Conservation (phyloP, 371 early-diverging fungal genomes). For the Mucor circinelloides region DNA sequence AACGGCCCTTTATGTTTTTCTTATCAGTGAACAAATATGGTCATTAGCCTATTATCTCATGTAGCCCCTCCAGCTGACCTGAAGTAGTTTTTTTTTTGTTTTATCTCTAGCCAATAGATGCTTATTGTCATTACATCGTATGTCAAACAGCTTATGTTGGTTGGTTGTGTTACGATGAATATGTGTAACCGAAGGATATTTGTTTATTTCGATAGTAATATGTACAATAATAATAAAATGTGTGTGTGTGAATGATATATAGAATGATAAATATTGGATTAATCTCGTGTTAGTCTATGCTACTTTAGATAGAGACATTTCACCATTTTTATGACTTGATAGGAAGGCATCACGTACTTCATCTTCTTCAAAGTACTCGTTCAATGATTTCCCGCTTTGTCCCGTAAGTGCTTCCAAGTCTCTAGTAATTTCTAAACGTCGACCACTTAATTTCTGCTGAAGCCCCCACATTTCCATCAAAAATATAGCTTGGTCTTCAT, state of each 20-base stretch:
- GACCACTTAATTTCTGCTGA: slow-evolving; percentile 32
- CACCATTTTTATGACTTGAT: slow-evolving; percentile 16
- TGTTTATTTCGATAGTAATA: background rate
- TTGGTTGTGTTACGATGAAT: slow-evolving; percentile 4
- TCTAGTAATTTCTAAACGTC: slow-evolving; percentile 52
- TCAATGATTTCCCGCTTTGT: slow-evolving; percentile 55
- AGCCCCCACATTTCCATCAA: slow-evolving; percentile 57
- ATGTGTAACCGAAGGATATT: background rate
- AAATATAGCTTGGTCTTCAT: slow-evolving; percentile 50
- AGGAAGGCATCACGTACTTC: slow-evolving; percentile 43
- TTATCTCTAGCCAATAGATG: slow-evolving; percentile 16
- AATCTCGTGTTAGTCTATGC: slow-evolving; percentile 1
- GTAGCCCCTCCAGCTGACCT: background rate
- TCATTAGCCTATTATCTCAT: background rate
- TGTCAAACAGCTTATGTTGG: background rate
- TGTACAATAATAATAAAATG: slow-evolving; percentile 4
- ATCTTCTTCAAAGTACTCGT: slow-evolving; percentile 49
- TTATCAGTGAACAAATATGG: background rate
- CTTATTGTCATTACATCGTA: background rate
- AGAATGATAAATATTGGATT: background rate
- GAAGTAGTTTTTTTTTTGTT: background rate
- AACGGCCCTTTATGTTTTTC: background rate
- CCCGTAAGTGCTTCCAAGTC: slow-evolving; percentile 54
- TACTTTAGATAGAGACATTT: slow-evolving; percentile 18
- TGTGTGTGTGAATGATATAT: background rate